Evolutionary conservation across 192 early-diverging fungal genomes (phyloP).

Genomic region (Entomortierella beljakovae): DNA sequence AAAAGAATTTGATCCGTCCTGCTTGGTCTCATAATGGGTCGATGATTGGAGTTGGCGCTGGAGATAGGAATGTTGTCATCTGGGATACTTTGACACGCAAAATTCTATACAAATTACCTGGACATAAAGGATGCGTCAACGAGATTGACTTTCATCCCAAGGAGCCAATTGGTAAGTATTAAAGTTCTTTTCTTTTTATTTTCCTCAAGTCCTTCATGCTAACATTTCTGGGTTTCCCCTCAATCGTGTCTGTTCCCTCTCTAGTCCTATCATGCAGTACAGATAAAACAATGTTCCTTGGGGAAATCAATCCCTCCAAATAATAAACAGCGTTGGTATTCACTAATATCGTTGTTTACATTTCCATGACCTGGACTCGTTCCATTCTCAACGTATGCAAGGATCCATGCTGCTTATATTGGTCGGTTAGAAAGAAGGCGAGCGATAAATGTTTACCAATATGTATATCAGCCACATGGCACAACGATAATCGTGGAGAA

Average conservation of each 20-base stretch:
- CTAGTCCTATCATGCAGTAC: slow-evolving; percentile 83
- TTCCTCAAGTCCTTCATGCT: background rate
- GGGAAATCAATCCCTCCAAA: slow-evolving; percentile 75
- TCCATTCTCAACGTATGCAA: too few relatives aligned
- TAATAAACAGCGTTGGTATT: slow-evolving; percentile 8
- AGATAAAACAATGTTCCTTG: slow-evolving; percentile 91
- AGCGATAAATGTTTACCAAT: too few relatives aligned
- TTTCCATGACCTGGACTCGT: too few relatives aligned
- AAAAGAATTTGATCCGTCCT: slow-evolving; percentile 92
- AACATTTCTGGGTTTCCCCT: background rate
- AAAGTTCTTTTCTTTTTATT: background rate
- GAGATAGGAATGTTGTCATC: slow-evolving; percentile 89
- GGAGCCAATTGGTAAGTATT: slow-evolving; percentile 75
- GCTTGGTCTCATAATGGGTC: slow-evolving; percentile 89
- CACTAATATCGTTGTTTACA: background rate
- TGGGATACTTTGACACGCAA: slow-evolving; percentile 85
- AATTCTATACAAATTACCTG: slow-evolving; percentile 94
- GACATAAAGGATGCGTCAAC: slow-evolving; percentile 94
- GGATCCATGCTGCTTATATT: too few relatives aligned
- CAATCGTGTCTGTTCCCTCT: background rate
- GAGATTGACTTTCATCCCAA: slow-evolving; percentile 93
- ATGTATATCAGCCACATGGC: too few relatives aligned
- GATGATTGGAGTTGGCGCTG: slow-evolving; percentile 87
- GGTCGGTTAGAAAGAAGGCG: too few relatives aligned
- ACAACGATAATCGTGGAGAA: too few relatives aligned